Conservation (phyloP, 208 protist genomes). For the Trypanosomatidae sp. region DNA sequence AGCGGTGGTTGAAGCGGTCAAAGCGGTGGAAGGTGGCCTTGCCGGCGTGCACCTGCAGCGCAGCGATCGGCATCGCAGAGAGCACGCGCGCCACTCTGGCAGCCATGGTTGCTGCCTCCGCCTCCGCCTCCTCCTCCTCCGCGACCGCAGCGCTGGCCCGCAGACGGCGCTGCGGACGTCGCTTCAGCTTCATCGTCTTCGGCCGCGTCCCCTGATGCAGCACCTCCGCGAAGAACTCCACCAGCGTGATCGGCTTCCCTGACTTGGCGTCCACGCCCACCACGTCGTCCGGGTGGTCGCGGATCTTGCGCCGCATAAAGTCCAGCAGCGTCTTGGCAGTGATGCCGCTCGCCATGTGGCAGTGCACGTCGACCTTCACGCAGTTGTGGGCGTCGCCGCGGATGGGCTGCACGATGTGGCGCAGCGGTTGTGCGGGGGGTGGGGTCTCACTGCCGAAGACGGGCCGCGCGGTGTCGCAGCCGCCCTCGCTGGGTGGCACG, state of each 20-base stretch:
- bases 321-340: conserved; percentile 70
- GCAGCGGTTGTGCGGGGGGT: no score
- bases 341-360: conserved; percentile 76
- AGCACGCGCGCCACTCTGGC: conserved; percentile 21
- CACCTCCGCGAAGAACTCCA: conserved; percentile 35
- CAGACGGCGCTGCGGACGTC: neutral
- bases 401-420: no score
- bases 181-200: conserved; percentile 1
- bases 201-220: no score
- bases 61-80: conserved; percentile 65
- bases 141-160: neutral
- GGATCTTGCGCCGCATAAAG: conserved; percentile 73
- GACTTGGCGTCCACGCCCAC: conserved; percentile 52
- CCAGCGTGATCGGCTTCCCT: conserved; percentile 56
- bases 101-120: conserved; percentile 20
- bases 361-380: conserved; percentile 88
- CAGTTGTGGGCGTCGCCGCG: conserved; percentile 78
- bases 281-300: conserved; percentile 62
- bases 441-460: no score
- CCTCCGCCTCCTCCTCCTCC: neutral
- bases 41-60: conserved; percentile 81
- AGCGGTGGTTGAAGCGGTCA: conserved; percentile 88
- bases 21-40: conserved; percentile 88
- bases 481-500: no score
- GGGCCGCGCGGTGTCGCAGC: no score